Base-by-base conservation (phyloP, 331 rosid species). In the Telfairia occidentalis region DNA sequence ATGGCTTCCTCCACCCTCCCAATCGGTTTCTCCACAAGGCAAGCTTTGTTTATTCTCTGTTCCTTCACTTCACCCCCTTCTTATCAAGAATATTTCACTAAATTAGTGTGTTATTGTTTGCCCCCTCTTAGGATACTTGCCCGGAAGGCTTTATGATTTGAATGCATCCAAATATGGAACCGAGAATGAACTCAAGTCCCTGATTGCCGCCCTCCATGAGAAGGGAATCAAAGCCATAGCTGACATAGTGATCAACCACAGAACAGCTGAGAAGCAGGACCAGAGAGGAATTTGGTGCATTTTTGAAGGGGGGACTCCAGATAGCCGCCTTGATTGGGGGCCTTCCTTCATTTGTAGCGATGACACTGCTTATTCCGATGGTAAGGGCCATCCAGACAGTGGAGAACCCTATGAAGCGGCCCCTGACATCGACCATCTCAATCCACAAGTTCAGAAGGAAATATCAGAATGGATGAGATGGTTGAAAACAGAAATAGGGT, bases 1-100 rank as follows among this genome's bases (percentile, higher is more conserved):
- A 71, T 93, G 98, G 94, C 97, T 93, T 78, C 98, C 98, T 82
- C 98, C 98, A 74, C 80, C 98, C 8, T 93, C 97, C 54, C 94
- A 93, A 5, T 82, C 96, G 15, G 89, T 7, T 81, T 59, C 80
- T 75, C 8, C 82, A 30, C 81, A 92, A 74, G 97, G 98, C 85
- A 79, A 46, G 1, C 12, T n/a, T 73, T 55, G 52, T 9, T 37
- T 42, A 2, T 71, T 5, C 37, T 59, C 38, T 59, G 40, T 52
- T 30, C 34, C 43, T 16, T 32, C 13, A 61, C 15, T 45, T 13
- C 11, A 16, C n/a, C n/a, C n/a, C n/a, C n/a, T n/a, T n/a, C n/a
- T 63, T 35, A 13, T 13, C 69, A 30, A 24, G 7, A 55, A 60
- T 12, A 8, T 35, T 29, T 28, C 10, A 13, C 26, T 34, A 65